Evolutionary conservation across 2,329 filamentous ascomycete species (phyloP).

Genomic region (Alternaria brassicae): DNA sequence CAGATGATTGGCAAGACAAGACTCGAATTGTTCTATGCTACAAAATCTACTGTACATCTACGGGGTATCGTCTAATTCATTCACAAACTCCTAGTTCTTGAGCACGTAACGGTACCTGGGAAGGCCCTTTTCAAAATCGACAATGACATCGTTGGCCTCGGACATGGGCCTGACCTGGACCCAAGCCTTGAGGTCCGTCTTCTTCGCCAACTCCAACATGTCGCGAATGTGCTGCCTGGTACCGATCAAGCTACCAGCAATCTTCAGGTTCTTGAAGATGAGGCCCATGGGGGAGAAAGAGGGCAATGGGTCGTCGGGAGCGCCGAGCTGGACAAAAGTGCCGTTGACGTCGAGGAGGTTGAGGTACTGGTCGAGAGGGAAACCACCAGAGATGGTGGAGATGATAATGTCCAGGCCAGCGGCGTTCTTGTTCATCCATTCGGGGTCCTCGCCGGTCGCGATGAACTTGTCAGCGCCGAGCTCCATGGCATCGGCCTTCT

Average conservation of each 20-base stretch:
- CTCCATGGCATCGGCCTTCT: slow-evolving; percentile 67
- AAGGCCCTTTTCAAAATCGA: slow-evolving; percentile 49
- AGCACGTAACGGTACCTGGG: slow-evolving; percentile 55
- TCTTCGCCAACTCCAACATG: slow-evolving; percentile 54
- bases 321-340: slow-evolving; percentile 70
- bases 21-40: not conserved
- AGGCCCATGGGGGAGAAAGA: slow-evolving; percentile 62
- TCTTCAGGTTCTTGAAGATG: slow-evolving; percentile 62
- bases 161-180: slow-evolving; percentile 53
- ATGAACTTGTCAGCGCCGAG: slow-evolving; percentile 69
- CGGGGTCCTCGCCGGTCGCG: slow-evolving; percentile 63
- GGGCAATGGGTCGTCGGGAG: slow-evolving; percentile 65
- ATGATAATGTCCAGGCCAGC: slow-evolving; percentile 65
- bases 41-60: slow-evolving; percentile 8
- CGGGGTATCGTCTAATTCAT: slow-evolving; percentile 10
- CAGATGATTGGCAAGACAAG: not conserved
- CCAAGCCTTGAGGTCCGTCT: slow-evolving; percentile 52
- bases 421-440: slow-evolving; percentile 64
- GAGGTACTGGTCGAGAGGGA: slow-evolving; percentile 67
- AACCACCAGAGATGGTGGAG: slow-evolving; percentile 63
- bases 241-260: slow-evolving; percentile 70
- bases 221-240: slow-evolving; percentile 67
- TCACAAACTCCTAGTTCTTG: slow-evolving; percentile 24
- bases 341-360: slow-evolving; percentile 65
- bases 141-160: slow-evolving; percentile 47